phyloP scores from a whole-genome alignment of 2,329 filamentous ascomycete species.

The Teratosphaeria nubilosa region DNA sequence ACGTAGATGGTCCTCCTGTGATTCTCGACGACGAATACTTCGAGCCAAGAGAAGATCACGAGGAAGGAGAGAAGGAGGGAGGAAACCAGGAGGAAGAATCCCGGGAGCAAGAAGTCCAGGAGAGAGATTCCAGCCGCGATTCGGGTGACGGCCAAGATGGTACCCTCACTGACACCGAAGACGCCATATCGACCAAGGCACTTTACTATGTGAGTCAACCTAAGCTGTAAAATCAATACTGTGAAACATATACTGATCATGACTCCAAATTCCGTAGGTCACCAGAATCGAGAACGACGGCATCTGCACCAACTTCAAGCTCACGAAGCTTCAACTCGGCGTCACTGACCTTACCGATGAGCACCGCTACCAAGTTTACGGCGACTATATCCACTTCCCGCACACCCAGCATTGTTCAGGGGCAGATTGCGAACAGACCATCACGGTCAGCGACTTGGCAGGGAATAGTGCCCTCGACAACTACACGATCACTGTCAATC shows the following conservation, averaged over 20 bases:
- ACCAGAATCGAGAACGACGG: conserved; percentile 5
- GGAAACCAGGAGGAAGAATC: too few species aligned
- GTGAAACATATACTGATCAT: not conserved
- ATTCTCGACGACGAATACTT: too few species aligned
- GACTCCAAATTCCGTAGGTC: conserved; percentile 3
- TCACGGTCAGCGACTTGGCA: conserved; percentile 7
- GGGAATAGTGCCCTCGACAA: conserved; percentile 1
- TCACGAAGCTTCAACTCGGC: conserved; percentile 7
- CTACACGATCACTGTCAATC: conserved; percentile 8
- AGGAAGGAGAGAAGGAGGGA: conserved; percentile 2
- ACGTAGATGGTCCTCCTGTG: too few species aligned
- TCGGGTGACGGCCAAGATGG: conserved; percentile 4
- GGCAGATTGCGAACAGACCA: conserved; percentile 4
- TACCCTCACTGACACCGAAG: not conserved
- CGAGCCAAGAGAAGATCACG: not conserved
- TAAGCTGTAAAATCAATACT: not conserved
- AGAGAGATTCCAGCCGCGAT: not conserved
- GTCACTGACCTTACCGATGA: conserved; percentile 2
- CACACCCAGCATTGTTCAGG: not conserved
- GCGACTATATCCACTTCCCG: conserved; percentile 6
- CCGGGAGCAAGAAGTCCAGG: too few species aligned
- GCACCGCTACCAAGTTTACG: conserved; percentile 17
- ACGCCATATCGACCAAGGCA: not conserved
- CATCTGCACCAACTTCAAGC: conserved; percentile 6
- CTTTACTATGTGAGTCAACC: not conserved